Conservation (phyloP, 768 basidiomycete species). For the Asterophora lycoperdoides region DNA sequence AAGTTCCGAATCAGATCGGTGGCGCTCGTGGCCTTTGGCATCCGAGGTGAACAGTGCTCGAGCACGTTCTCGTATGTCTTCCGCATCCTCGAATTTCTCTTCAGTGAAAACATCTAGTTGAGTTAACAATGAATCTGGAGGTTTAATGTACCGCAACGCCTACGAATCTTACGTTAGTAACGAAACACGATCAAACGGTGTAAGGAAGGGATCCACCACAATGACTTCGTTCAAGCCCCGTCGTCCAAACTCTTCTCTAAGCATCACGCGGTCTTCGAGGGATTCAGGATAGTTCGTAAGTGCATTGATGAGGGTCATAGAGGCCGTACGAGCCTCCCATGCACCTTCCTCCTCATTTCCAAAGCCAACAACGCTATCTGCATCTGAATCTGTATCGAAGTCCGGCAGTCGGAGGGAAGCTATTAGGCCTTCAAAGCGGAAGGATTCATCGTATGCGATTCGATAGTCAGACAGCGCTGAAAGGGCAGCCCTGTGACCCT, state of each 20-base stretch:
- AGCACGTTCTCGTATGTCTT: constrained; percentile 71
- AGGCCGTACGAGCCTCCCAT: constrained; percentile 79
- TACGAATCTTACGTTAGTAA: constrained; percentile 36
- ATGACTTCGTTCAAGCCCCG: constrained; percentile 82
- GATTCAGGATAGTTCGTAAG: constrained; percentile 70
- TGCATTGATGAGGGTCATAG: constrained; percentile 77
- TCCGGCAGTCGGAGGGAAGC: constrained; percentile 56
- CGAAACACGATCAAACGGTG: neutral
- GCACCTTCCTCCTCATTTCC: constrained; percentile 58
- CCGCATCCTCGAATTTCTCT: constrained; percentile 88
- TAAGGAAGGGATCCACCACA: constrained; percentile 53
- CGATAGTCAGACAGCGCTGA: constrained; percentile 79
- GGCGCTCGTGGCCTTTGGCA: constrained; percentile 26
- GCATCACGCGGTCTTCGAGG: constrained; percentile 71
- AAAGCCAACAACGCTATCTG: constrained; percentile 27
- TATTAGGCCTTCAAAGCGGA: constrained; percentile 78
- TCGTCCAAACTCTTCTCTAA: constrained; percentile 80
- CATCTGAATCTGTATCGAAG: constrained; percentile 30
- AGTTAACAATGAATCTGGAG: constrained; percentile 46
- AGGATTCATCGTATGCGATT: constrained; percentile 62
- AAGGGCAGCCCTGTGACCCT: constrained; percentile 73
- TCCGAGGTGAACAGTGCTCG: constrained; percentile 28
- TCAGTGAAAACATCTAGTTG: constrained; percentile 82
- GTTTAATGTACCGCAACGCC: constrained; percentile 23
- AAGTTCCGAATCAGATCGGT: constrained; percentile 46